Conservation (phyloP, 1,284 basidiomycete species). For the Trichosporon faecale region DNA sequence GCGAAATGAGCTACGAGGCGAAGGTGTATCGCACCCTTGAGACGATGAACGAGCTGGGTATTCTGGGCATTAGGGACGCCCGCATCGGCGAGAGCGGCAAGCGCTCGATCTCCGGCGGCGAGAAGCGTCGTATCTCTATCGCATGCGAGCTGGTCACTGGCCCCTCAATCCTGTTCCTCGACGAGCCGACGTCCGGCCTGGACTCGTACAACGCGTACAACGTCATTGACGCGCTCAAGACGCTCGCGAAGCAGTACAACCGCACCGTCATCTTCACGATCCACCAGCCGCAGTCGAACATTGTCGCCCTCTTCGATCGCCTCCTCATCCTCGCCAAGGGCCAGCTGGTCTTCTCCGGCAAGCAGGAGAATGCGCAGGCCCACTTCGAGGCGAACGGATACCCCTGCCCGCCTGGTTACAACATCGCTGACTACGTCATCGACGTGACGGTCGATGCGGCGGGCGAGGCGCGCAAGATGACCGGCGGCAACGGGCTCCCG, state of each 20-base stretch:
- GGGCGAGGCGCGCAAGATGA: constrained; percentile 48
- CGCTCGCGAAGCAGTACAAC: constrained; percentile 81
- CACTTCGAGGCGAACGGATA: constrained; percentile 78
- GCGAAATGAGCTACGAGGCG: constrained; percentile 90
- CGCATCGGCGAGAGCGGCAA: constrained; percentile 77
- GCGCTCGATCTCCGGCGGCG: constrained; percentile 89
- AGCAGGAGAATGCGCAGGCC: constrained; percentile 66
- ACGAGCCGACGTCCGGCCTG: constrained; percentile 92
- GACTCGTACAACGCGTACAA: constrained; percentile 95
- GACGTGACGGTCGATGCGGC: constrained; percentile 79
- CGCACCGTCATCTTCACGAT: constrained; percentile 91
- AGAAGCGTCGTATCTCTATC: constrained; percentile 91
- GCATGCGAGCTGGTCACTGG: constrained; percentile 98
- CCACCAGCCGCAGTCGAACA: constrained; percentile 97
- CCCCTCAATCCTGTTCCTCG: constrained; percentile 90
- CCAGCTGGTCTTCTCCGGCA: constrained; percentile 77
- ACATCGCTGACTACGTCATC: constrained; percentile 92
- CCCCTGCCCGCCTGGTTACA: constrained; percentile 90
- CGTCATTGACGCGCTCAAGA: constrained; percentile 82
- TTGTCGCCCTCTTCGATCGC: constrained; percentile 91
- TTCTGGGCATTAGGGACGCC: constrained; percentile 82
- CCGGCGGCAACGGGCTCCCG: not conserved
- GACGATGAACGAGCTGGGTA: constrained; percentile 93
- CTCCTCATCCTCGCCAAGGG: constrained; percentile 81
- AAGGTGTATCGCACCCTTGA: constrained; percentile 93